Evolutionary conservation across 2,329 filamentous ascomycete species (phyloP), one percentile per base, ranked within the genome.

Genomic region (Fusarium palustre): DNA sequence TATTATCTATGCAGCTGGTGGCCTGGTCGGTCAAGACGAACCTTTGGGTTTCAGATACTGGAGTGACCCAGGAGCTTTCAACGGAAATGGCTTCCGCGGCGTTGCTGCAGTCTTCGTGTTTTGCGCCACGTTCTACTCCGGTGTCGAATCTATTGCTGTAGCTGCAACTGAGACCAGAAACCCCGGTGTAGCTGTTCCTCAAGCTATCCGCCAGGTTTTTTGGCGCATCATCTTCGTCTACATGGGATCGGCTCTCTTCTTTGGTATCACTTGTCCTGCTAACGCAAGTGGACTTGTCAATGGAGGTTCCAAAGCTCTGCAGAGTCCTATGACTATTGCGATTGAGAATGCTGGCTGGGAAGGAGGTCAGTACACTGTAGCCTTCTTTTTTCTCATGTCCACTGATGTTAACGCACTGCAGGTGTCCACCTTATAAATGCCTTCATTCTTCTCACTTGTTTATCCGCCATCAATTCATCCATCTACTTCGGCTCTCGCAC

Each of bases 401-500:
- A 13, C 18, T 13, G 15, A 38, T 55, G 42, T 61, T 70, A 48
- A 74, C 48, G 20, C 18, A 25, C 15, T 16, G 3, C 22, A 79
- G 78, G 79, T 36, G 90, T 91, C 1, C 88, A 94, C 75, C 85
- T 94, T 2, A 91, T 94, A 81, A 94, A 94, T 69, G 90, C 89
- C 39, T 90, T 93, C 74, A 92, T 93, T 72, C 85, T 94, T 52
- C 81, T 92, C 11, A 92, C 91, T 15, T 91, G 91, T 57, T 82
- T 93, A 38, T 90, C 86, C 1, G 90, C 91, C 20, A 87, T 91
- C 70, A 94, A 94, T 79, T 89, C 87, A 54, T 91, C 90, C 11
- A 91, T 94, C 65, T 94, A 94, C 77, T 92, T 94, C 69, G 89
- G 88, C 45, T 92, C 90, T 5, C 87, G 92, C 24, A 94, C 91